These are phyloP conservation scores for Spergularia marina DNA, from an alignment of 148 eudicot genomes.

Conservation along the genomic window DNA sequence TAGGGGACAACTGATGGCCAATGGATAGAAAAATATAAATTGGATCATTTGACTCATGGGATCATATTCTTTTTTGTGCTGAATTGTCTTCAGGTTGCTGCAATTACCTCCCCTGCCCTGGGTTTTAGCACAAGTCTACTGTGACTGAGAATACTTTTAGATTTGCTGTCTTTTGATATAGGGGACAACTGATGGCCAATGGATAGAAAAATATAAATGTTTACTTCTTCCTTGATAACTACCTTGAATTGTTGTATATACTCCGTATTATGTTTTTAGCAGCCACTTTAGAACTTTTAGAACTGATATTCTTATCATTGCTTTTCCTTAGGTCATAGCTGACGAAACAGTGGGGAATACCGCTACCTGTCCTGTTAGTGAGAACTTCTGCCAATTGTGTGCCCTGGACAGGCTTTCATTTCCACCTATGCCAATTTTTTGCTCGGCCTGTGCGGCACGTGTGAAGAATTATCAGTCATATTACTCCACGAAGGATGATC, in stretches of 20 bases:
- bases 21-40: not conserved
- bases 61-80: too few species aligned
- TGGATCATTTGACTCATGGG: too few species aligned
- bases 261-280: not conserved
- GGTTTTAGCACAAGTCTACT: not conserved
- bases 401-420: conserved; percentile 46
- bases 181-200: not conserved
- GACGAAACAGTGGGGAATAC: conserved; percentile 39
- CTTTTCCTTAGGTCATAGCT: conserved; percentile 21
- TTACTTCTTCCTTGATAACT: not conserved
- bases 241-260: not conserved
- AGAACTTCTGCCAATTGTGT: conserved; percentile 72
- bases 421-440: conserved; percentile 63
- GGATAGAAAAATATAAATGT: not conserved
- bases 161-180: not conserved
- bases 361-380: conserved; percentile 26
- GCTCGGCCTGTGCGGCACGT: conserved; percentile 55
- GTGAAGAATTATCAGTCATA: conserved; percentile 50
- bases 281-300: not conserved
- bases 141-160: conserved; percentile 5
- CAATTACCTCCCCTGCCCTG: not conserved
- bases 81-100: too few species aligned
- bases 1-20: not conserved
- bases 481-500: conserved; percentile 47
- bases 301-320: not conserved